Evolutionary conservation across 2,329 filamentous ascomycete genomes (phyloP), one percentile per base, ranked within the genome.

Genomic region (Neophaeococcomyces mojaviensis): DNA sequence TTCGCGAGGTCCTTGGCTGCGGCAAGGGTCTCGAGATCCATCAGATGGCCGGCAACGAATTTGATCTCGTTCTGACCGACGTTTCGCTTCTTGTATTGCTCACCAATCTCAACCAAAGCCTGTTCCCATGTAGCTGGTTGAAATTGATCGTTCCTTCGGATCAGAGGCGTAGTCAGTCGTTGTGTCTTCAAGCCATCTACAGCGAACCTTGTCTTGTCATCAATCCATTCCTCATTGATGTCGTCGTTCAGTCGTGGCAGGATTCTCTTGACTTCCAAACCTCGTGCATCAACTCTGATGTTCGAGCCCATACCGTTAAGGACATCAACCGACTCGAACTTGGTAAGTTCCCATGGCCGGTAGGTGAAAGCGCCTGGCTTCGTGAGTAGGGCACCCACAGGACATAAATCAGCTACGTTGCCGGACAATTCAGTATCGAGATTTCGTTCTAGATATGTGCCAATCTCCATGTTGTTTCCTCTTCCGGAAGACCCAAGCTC

Each of bases 161-260:
- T 82, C 53, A 98, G 72, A 34, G 92, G 92, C 55, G 90, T 92
- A 30, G 92, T 97, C 47, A 98, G 75, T 62, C 92, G 81, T 70
- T 98, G 92, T 38, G 90, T 97, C 78, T 89, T 94, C 55, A 98
- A 76, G 40, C 92, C 92, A 65, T 98, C 92, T 65, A 89, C 94
- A 34, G 92, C 90, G 65, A 97, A 98, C 55, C 92, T 82, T 33
- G 88, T 83, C 77, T 97, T 98, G 74, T 98, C 92, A 69, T 97
- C 92, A 67, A 98, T 97, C 92, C 92, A 98, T 69, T 98, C 92
- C 72, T 98, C 92, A 67, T 98, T 98, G 59, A 98, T 81, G 60
- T 97, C 89, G 64, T 98, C 92, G 65, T 98, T 98, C 51, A 98
- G 76, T 59, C 92, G 81, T 49, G 92, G 92, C 13, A 96, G 64